phyloP scores from a whole-genome alignment of 2,329 filamentous ascomycete species.

The Pseudogymnoascus sp. region DNA sequence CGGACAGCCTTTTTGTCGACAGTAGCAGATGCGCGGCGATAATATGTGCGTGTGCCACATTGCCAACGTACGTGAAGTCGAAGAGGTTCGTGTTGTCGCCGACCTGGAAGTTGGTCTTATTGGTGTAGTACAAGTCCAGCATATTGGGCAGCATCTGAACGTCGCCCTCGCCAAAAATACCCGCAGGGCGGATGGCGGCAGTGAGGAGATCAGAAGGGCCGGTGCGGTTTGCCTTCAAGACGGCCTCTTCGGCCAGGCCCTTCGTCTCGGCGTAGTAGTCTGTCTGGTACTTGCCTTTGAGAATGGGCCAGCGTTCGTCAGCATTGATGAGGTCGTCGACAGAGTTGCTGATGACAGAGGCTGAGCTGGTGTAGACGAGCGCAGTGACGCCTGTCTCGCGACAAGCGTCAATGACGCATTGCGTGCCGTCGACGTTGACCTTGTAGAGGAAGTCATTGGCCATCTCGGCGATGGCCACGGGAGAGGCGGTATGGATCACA shows the following conservation, averaged over 20 bases:
- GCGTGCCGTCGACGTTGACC: conserved; percentile 84
- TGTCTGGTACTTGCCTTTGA: conserved; percentile 59
- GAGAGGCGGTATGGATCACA: conserved; percentile 85
- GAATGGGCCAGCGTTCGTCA: conserved; percentile 71
- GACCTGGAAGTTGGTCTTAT: conserved; percentile 69
- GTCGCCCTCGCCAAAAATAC: conserved; percentile 88
- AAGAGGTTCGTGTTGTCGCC: conserved; percentile 64
- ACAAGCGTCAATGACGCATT: conserved; percentile 66
- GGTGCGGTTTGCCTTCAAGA: conserved; percentile 64
- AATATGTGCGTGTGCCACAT: conserved; percentile 70
- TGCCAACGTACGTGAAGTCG: conserved; percentile 62
- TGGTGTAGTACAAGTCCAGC: conserved; percentile 58
- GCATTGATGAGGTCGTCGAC: conserved; percentile 70
- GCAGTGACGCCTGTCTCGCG: conserved; percentile 62
- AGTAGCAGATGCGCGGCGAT: conserved; percentile 59
- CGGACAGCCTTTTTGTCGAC: conserved; percentile 27
- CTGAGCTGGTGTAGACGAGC: conserved; percentile 85
- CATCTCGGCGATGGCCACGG: conserved; percentile 46
- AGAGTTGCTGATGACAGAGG: conserved; percentile 80
- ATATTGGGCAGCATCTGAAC: conserved; percentile 65
- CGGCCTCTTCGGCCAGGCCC: conserved; percentile 70
- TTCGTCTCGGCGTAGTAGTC: conserved; percentile 92
- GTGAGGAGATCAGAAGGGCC: conserved; percentile 57
- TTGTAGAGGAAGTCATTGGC: conserved; percentile 56
- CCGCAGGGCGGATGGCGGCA: conserved; percentile 72